Evolutionary conservation across 164 flowering plant genomes (phyloP).

Genomic region (Amborella trichopoda): DNA sequence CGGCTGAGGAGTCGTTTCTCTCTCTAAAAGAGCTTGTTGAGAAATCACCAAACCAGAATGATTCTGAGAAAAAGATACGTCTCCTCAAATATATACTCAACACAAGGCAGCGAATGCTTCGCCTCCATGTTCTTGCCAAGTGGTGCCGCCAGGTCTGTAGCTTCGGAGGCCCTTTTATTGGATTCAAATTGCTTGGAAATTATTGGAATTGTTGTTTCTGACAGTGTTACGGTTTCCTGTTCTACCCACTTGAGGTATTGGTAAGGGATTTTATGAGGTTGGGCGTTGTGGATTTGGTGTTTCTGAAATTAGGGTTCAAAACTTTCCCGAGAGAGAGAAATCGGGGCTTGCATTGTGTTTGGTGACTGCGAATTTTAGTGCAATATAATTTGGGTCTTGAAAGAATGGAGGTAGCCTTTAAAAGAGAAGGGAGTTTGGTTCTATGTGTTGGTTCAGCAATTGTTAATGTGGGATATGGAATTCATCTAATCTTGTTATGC

Average conservation of each 20-base stretch:
- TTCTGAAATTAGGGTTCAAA: neutral
- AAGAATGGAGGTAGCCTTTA: too few species aligned
- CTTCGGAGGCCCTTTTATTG: neutral
- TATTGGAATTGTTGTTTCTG: neutral
- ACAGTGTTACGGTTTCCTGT: neutral
- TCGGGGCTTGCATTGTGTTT: neutral
- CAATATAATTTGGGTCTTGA: neutral
- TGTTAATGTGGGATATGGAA: too few species aligned
- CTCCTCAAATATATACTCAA: constrained; percentile 65
- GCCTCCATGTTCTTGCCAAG: constrained; percentile 83
- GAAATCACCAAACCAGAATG: constrained; percentile 46
- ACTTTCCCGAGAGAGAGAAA: too few species aligned
- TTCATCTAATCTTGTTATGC: too few species aligned
- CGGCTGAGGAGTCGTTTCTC: constrained; percentile 78
- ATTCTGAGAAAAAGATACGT: constrained; percentile 78
- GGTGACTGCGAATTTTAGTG: neutral
- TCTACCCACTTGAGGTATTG: neutral
- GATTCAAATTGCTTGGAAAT: neutral
- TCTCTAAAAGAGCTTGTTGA: constrained; percentile 79
- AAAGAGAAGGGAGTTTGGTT: too few species aligned
- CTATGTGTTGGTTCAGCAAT: too few species aligned
- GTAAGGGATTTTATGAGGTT: neutral
- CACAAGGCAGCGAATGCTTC: constrained; percentile 96
- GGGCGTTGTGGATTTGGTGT: neutral
- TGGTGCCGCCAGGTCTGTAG: constrained; percentile 93